Percentiles rank a stretch among this genome's conserved stretches.
These are phyloP conservation scores for Cytospora chrysosperma DNA, from an alignment of 2,329 filamentous ascomycete species.

Conservation along the genomic window DNA sequence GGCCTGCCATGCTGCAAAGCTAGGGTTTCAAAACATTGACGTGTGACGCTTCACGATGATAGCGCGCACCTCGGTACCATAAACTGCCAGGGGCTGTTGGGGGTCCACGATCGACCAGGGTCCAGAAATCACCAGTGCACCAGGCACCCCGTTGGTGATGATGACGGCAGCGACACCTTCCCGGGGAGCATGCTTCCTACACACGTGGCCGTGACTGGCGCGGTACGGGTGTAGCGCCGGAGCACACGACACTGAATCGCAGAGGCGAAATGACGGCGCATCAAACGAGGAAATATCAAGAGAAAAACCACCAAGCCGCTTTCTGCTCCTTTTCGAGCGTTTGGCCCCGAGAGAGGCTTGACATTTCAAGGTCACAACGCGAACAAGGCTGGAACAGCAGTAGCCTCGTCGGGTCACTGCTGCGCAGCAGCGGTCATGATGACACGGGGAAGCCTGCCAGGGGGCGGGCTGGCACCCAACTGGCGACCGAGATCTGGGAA, in stretches of 20 bases:
- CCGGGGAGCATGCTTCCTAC: conserved; percentile 8
- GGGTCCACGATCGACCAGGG: conserved; percentile 4
- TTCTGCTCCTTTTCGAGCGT: conserved; percentile 1
- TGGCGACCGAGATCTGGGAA: conserved; percentile 5
- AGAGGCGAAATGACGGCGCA: conserved; percentile 6
- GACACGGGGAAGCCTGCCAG: neutral
- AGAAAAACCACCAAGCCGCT: neutral
- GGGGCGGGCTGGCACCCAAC: neutral
- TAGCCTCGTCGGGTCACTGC: neutral
- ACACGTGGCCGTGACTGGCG: conserved; percentile 11
- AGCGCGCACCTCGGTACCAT: conserved; percentile 21
- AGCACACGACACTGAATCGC: conserved; percentile 7
- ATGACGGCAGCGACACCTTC: neutral
- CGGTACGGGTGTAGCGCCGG: no score
- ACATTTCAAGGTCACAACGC: neutral
- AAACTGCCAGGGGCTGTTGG: neutral
- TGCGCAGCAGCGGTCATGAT: conserved; percentile 3
- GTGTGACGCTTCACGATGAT: conserved; percentile 18
- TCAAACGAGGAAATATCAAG: neutral
- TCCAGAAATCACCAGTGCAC: neutral
- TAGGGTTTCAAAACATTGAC: conserved; percentile 19
- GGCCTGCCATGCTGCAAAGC: conserved; percentile 16
- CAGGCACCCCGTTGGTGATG: neutral
- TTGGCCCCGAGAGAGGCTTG: neutral
- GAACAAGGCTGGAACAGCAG: conserved; percentile 3